Percentiles rank a stretch among this genome's conserved stretches.
Evolutionary conservation across 2,329 filamentous ascomycete species (phyloP).

Genomic region (Microdochium trichocladiopsis): DNA sequence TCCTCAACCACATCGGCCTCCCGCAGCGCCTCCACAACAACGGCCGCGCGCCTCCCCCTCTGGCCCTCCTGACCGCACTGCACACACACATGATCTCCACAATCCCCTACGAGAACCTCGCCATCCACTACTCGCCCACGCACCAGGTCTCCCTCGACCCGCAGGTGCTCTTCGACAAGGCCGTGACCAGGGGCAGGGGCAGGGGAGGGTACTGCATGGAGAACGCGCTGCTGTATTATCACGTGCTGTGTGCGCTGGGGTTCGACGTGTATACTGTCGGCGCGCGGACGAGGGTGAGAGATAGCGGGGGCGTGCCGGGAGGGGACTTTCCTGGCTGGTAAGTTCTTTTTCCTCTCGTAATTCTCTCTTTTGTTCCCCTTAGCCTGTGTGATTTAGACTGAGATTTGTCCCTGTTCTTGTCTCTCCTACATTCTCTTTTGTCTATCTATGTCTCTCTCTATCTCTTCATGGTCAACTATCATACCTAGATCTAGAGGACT

Average conservation of each 20-base stretch:
- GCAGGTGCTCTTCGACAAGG: slow-evolving; percentile 40
- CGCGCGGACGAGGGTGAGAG: slow-evolving; percentile 35
- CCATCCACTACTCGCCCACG: slow-evolving; percentile 39
- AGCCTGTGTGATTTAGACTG: slow-evolving; percentile 9
- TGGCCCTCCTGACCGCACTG: background rate
- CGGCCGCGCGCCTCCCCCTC: too few species aligned
- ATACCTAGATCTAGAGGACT: too few species aligned
- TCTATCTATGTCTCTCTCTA: too few species aligned
- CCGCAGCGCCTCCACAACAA: too few species aligned
- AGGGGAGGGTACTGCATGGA: slow-evolving; percentile 58
- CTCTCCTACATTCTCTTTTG: too few species aligned
- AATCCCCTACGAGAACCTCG: slow-evolving; percentile 50
- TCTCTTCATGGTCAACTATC: too few species aligned
- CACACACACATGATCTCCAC: slow-evolving; percentile 31
- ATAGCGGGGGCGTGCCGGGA: slow-evolving; percentile 25
- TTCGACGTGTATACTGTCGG: slow-evolving; percentile 50
- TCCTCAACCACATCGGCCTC: too few species aligned
- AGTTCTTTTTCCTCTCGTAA: slow-evolving; percentile 8
- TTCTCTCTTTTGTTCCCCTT: slow-evolving; percentile 4
- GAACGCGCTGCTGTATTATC: slow-evolving; percentile 44
- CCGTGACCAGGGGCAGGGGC: slow-evolving; percentile 24
- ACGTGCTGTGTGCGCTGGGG: slow-evolving; percentile 41
- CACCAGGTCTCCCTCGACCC: slow-evolving; percentile 34
- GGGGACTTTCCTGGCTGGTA: slow-evolving; percentile 39
- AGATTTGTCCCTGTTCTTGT: too few species aligned